Evolutionary conservation across 169 alveolate species (phyloP), one percentile per base, ranked within the genome.

Genomic region (Pseudocohnilembus persalinus): DNA sequence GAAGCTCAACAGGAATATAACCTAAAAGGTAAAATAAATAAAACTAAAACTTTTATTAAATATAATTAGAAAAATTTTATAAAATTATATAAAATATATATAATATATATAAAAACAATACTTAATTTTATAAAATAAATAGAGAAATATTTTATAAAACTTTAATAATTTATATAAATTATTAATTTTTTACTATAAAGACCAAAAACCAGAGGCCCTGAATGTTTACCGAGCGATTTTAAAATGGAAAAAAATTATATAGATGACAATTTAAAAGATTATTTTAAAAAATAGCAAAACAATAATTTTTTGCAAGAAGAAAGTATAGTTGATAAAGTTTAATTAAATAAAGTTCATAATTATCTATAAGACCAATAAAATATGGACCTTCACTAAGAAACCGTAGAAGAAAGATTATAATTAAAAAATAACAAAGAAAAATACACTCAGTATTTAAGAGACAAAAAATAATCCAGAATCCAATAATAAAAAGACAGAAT

Each of bases 131-230:
- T n/a, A n/a, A n/a, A n/a, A n/a, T n/a, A n/a, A n/a, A n/a, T n/a
- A n/a, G n/a, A n/a, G n/a, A n/a, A n/a, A n/a, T n/a, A n/a, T n/a
- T n/a, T n/a, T n/a, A n/a, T n/a, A n/a, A n/a, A n/a, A n/a, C n/a
- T n/a, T n/a, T n/a, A n/a, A n/a, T n/a, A 0, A 31, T 29, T 27
- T 77, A 31, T 0, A 33, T 75, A 0, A 1, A 75, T 0, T 34
- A 29, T 49, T 0, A 26, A 33, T 15, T 35, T 0, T 26, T 29
- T 27, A n/a, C 4, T 25, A 29, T 34, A 35, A 49, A 34, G 84
- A 31, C 65, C 83, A 77, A 75, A 79, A 74, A 82, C 83, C 78
- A 76, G 93, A 88, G 92, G 96, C 11, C 91, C 90, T 32, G 49
- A 87, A 32, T 88, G 91, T 74, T 77, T 72, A 28, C 79, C 85